Evolutionary conservation across 164 flowering plant genomes (phyloP), one percentile per base, ranked within the genome.

Genomic region (Chimonanthus salicifolius): DNA sequence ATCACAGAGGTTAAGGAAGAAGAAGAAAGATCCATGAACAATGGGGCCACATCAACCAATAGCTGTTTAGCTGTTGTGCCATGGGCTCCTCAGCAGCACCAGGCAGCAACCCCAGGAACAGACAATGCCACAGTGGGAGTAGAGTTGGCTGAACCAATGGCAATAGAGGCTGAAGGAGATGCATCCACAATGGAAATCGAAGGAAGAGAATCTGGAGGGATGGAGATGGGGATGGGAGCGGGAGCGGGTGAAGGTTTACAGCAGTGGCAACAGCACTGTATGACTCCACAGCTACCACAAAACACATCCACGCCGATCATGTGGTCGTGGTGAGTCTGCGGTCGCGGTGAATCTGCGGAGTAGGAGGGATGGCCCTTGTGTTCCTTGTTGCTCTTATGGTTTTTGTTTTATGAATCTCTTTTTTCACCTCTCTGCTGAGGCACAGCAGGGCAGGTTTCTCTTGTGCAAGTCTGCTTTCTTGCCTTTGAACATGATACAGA

Each of bases 241-340:
- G 74, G 58, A 51, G 78, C 60, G 33, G 72, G 60, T 64, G 80
- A 72, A 18, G 79, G 80, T 6, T 51, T 82, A 3, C 86, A 77
- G 54, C 88, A 85, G 49, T 84, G 88, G 87, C 67, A 60, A 63
- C 90, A 83, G 50, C 90, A 88, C 63, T 90, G 94, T 68, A 75
- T 90, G 88, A 75, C 83, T n/a, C 86, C 89, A 10, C 88, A 83
- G 70, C 78, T 81, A 43, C 86, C 88, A 2, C 87, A 77, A 6
- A 85, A 75, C 74, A 74, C 80, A 4, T 72, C 88, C 1, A 74
- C 88, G 1, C 90, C 94, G 5, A 69, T 88, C 63, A 78, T 84
- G 58, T 88, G 92, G 91, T 85, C 66, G 54, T 82, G 68, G 74
- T 87, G 50, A 80, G 47, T 20, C 21, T 84, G 58, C 87, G 92